Conservation (phyloP, 352 stramenopile genomes). For the Phytophthora europaea region DNA sequence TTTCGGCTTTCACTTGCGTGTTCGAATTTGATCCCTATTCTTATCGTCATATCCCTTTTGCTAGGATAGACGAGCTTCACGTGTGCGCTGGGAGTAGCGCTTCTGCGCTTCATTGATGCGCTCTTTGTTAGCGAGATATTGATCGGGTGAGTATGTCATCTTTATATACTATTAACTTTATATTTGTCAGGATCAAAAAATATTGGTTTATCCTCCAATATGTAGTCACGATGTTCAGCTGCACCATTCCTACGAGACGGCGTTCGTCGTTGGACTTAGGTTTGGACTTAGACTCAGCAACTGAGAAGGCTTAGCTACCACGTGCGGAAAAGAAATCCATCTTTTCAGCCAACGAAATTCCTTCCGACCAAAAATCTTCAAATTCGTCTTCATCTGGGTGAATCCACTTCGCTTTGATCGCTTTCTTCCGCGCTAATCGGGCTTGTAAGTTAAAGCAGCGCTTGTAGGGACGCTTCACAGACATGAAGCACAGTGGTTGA, state of each 20-base stretch:
- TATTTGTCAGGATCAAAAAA: conserved; percentile 4
- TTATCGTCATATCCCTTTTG: conserved; percentile 19
- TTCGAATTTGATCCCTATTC: too few relatives aligned
- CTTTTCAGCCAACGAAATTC: conserved; percentile 27
- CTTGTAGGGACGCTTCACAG: too few relatives aligned
- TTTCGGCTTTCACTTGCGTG: conserved; percentile 13
- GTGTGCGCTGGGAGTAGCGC: conserved; percentile 12
- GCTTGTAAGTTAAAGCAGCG: conserved; percentile 20
- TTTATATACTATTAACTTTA: conserved; percentile 12
- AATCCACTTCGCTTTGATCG: conserved; percentile 24
- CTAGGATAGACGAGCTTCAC: conserved; percentile 4
- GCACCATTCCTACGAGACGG: too few relatives aligned
- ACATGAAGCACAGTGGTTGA: too few relatives aligned
- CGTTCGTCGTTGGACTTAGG: too few relatives aligned
- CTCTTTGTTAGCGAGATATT: conserved; percentile 6
- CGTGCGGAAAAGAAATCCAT: conserved; percentile 23
- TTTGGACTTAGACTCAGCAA: too few relatives aligned
- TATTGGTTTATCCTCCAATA: background rate
- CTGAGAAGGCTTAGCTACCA: conserved; percentile 2
- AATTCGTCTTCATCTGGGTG: conserved; percentile 28
- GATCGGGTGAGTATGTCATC: conserved; percentile 3
- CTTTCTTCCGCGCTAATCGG: conserved; percentile 22
- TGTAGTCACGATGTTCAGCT: background rate
- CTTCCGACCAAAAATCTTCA: conserved; percentile 34
- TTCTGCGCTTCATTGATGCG: conserved; percentile 2